Evolutionary conservation across 305 asterid genomes (phyloP).

Genomic region (Fraxinus nigra): DNA sequence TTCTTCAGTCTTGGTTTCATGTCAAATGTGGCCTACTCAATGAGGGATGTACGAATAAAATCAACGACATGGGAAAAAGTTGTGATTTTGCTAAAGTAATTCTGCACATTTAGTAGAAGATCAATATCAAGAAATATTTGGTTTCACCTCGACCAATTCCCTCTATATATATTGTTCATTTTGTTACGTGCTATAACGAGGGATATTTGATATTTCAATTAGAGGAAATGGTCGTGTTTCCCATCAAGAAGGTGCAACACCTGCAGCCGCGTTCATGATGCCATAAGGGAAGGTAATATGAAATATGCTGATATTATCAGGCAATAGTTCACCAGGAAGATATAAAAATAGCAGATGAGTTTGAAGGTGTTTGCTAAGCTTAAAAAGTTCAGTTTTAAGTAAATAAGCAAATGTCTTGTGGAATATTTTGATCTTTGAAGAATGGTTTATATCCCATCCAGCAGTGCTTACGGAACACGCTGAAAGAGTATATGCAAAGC

Average conservation of each 20-base stretch:
- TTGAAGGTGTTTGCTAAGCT: neutral
- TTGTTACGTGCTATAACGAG: slow-evolving; percentile 34
- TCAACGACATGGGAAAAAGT: neutral
- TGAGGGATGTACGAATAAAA: neutral
- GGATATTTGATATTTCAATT: slow-evolving; percentile 43
- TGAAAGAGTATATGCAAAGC: neutral
- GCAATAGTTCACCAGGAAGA: neutral
- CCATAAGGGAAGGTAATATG: neutral
- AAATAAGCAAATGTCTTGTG: neutral
- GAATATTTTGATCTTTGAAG: neutral
- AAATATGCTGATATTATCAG: neutral
- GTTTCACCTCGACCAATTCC: slow-evolving; percentile 24
- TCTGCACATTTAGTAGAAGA: neutral
- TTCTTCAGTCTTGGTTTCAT: neutral
- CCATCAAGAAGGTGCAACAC: slow-evolving; percentile 68
- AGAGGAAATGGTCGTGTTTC: slow-evolving; percentile 46
- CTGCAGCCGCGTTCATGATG: slow-evolving; percentile 29
- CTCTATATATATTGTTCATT: neutral
- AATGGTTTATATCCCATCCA: neutral
- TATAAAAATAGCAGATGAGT: neutral
- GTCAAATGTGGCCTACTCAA: neutral
- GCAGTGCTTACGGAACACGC: neutral
- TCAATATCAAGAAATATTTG: neutral
- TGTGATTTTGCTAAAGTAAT: neutral
- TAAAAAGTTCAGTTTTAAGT: neutral